Evolutionary conservation across 2,329 filamentous ascomycete species (phyloP), one percentile per base, ranked within the genome.

Genomic region (Cadophora malorum): DNA sequence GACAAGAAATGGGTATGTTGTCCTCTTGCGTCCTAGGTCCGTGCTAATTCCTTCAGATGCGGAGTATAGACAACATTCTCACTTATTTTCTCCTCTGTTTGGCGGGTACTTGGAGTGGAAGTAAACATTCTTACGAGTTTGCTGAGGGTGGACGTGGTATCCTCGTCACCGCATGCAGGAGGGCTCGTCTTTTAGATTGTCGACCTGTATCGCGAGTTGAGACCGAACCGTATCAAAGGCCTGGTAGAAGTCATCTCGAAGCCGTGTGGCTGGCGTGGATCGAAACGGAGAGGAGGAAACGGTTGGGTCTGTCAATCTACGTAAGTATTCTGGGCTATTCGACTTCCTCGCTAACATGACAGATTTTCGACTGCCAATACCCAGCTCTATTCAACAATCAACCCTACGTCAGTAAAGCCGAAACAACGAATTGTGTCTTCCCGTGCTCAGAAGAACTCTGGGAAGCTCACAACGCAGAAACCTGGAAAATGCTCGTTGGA

Each of bases 361-460:
- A 75, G 74, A 74, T 76, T 31, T 74, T 70, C 50, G 75, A 76
- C 56, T 76, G 73, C 38, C 71, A 74, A 68, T 76, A 74, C 52
- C 73, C 75, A 52, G 70, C 74, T 0, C 65, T 76, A 4, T 76
- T 76, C 59, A 76, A 76, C 33, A 71, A 73, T 47, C 75, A 76
- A 38, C 73, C 73, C n/a, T 75, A 72, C 52, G 70, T 76, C 35
- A 70, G 68, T 59, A 76, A 76, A 67, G 73, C 75, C 12, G 75
- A 76, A 65, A 75, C 74, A 14, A 76, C 74, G n/a, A 76, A 74
- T 52, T 76, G 72, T 21, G 69, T 71, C 5, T 76, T 76, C 31
- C 73, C 75, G 3, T 76, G 75, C 38, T 55, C 72, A 4, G 73
- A 73, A 58, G 70, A 74, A 19, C 71, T 70, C 45, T 76, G 73